A percentile compares a stretch with the other conserved stretches of the same genome.
These are phyloP conservation scores for Gamarada debralockiae DNA, from an alignment of 495 filamentous ascomycete genomes.

Conservation along the genomic window DNA sequence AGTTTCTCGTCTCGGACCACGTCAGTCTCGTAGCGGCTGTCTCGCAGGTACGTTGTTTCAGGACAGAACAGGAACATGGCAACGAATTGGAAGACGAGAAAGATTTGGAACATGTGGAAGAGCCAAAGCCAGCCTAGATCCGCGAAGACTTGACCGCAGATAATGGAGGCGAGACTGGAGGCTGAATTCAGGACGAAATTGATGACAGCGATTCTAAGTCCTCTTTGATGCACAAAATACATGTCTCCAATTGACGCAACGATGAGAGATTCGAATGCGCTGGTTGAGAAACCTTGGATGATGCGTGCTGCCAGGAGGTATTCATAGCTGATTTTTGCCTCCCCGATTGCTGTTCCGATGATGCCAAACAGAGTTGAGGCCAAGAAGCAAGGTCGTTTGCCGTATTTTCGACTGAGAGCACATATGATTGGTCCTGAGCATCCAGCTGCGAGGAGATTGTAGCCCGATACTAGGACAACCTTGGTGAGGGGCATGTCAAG, in stretches of 20 bases:
- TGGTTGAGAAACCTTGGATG: conserved; percentile 12
- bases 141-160: conserved; percentile 30
- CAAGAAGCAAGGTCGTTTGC: conserved; percentile 54
- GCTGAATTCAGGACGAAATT: conserved; percentile 24
- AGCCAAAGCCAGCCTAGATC: conserved; percentile 30
- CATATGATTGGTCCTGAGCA: conserved; percentile 40
- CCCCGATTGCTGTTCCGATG: conserved; percentile 44
- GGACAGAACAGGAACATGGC: conserved; percentile 29
- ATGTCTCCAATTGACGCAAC: conserved; percentile 42
- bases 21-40: not conserved
- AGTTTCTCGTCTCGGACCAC: too few species aligned
- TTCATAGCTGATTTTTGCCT: conserved; percentile 36
- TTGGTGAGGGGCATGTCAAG: too few species aligned
- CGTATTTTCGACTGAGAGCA: conserved; percentile 52
- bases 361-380: conserved; percentile 47
- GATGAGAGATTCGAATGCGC: conserved; percentile 47
- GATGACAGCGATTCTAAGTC: conserved; percentile 26
- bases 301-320: conserved; percentile 33
- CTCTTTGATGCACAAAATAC: conserved; percentile 44
- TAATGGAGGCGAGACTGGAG: conserved; percentile 29
- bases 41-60: conserved; percentile 29
- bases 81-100: conserved; percentile 25
- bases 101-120: conserved; percentile 27
- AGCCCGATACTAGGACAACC: too few species aligned
- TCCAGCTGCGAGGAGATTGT: too few species aligned